Evolutionary conservation across 148 eudicot species (phyloP).

Genomic region (Salicornia ramosissima): DNA sequence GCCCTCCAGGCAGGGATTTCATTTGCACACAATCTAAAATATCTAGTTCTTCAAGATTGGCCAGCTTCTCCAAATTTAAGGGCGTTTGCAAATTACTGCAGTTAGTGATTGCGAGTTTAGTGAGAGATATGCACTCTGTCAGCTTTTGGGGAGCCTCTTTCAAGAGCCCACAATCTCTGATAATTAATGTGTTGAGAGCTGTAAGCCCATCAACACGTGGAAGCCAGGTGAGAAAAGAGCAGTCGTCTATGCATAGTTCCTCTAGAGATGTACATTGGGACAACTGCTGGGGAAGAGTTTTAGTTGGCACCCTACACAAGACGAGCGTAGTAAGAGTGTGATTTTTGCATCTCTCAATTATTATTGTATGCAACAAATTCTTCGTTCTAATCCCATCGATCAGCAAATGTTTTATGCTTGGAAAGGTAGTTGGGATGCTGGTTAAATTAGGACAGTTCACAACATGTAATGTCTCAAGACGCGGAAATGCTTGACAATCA

Average conservation of each 20-base stretch:
- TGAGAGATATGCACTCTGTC: not conserved
- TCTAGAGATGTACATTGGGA: not conserved
- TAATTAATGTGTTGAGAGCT: not conserved
- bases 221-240: not conserved
- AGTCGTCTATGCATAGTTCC: not conserved
- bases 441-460: conserved; percentile 1
- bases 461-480: not conserved
- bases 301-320: not conserved
- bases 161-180: not conserved
- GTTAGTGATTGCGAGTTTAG: not conserved
- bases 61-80: not conserved
- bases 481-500: not conserved
- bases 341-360: not conserved
- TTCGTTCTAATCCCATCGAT: not conserved
- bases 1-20: not conserved
- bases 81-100: not conserved
- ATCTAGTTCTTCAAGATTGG: conserved; percentile 9
- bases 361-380: not conserved
- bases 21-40: not conserved
- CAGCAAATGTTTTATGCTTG: not conserved
- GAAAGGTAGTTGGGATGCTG: not conserved
- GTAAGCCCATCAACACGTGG: not conserved
- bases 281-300: conserved; percentile 1
- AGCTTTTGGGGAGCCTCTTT: not conserved
- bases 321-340: not conserved